Evolutionary conservation across 306 rosid species (phyloP).

Genomic region (Gillenia trifoliata): DNA sequence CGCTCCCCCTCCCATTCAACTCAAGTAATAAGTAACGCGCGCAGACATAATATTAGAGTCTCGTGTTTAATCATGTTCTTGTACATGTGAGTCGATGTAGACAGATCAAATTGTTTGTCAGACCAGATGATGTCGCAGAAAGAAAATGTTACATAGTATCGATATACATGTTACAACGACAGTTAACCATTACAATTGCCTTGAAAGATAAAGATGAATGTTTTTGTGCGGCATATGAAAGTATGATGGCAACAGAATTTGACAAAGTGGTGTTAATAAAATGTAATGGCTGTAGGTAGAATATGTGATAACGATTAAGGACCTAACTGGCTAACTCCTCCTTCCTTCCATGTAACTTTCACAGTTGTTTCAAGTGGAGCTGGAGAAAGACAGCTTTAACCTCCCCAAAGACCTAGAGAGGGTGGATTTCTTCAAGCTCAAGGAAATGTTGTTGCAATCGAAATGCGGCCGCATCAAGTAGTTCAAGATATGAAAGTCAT

Average conservation of each 20-base stretch:
- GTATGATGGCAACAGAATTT: not conserved
- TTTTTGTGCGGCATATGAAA: not conserved
- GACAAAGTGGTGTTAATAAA: not conserved
- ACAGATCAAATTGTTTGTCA: slow-evolving; percentile 19
- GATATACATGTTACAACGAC: slow-evolving; percentile 39
- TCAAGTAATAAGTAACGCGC: not conserved
- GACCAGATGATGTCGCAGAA: slow-evolving; percentile 27
- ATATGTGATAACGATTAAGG: slow-evolving; percentile 21
- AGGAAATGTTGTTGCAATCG: slow-evolving; percentile 17
- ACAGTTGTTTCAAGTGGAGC: slow-evolving; percentile 70
- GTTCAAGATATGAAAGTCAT: not conserved
- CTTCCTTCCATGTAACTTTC: slow-evolving; percentile 42
- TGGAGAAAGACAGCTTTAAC: slow-evolving; percentile 49
- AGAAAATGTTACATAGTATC: slow-evolving; percentile 1
- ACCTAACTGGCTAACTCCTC: slow-evolving; percentile 70
- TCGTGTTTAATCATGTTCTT: slow-evolving; percentile 50
- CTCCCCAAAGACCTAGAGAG: not conserved
- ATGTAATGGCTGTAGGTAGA: not conserved
- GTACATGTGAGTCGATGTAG: slow-evolving; percentile 17
- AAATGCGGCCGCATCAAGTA: not conserved
- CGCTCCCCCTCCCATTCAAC: slow-evolving; percentile 21
- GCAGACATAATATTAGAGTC: slow-evolving; percentile 23
- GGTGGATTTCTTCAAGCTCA: slow-evolving; percentile 45
- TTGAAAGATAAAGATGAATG: not conserved
- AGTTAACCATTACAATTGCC: slow-evolving; percentile 54